Percentiles rank a stretch among this genome's conserved stretches.
These are phyloP conservation scores for Geosmithia putterillii DNA, from an alignment of 2,329 filamentous ascomycete genomes.

Conservation along the genomic window DNA sequence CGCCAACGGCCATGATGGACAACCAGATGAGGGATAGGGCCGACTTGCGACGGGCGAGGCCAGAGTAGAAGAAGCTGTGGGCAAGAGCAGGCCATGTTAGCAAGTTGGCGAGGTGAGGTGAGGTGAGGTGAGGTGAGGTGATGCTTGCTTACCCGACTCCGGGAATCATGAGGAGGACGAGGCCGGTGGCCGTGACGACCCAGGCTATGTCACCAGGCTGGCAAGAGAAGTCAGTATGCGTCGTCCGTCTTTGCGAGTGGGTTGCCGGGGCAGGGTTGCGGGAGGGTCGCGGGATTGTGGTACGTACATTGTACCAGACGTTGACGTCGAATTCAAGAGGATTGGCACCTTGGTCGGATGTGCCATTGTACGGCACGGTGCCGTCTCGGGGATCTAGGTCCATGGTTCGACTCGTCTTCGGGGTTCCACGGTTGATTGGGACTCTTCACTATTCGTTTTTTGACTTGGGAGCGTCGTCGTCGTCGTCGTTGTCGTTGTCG, in stretches of 20 bases:
- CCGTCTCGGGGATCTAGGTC: not conserved
- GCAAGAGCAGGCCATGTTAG: not conserved
- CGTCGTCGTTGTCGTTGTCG: no score
- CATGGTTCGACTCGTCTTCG: no score
- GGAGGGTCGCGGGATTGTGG: not conserved
- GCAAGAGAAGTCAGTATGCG: not conserved
- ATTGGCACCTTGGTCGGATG: slow-evolving; percentile 52
- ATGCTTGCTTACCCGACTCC: slow-evolving; percentile 55
- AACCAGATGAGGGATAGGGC: slow-evolving; percentile 85
- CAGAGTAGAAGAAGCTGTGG: slow-evolving; percentile 75
- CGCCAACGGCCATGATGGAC: slow-evolving; percentile 72
- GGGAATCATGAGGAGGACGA: slow-evolving; percentile 86
- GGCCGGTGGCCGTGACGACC: slow-evolving; percentile 69
- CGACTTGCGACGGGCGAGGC: slow-evolving; percentile 77
- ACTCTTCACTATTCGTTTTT: no score
- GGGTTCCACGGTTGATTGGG: no score
- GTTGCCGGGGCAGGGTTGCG: not conserved
- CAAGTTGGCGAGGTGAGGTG: not conserved
- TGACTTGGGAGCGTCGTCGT: no score
- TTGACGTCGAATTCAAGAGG: slow-evolving; percentile 59
- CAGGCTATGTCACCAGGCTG: slow-evolving; percentile 75
- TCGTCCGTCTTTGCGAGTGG: not conserved
- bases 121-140: slow-evolving; percentile 1
- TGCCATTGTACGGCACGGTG: slow-evolving; percentile 49
- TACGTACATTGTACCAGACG: slow-evolving; percentile 60